Percentiles rank a stretch among this genome's conserved stretches.
These are phyloP conservation scores for Fusarium incarnatum DNA, from an alignment of 2,329 filamentous ascomycete species.

Conservation along the genomic window DNA sequence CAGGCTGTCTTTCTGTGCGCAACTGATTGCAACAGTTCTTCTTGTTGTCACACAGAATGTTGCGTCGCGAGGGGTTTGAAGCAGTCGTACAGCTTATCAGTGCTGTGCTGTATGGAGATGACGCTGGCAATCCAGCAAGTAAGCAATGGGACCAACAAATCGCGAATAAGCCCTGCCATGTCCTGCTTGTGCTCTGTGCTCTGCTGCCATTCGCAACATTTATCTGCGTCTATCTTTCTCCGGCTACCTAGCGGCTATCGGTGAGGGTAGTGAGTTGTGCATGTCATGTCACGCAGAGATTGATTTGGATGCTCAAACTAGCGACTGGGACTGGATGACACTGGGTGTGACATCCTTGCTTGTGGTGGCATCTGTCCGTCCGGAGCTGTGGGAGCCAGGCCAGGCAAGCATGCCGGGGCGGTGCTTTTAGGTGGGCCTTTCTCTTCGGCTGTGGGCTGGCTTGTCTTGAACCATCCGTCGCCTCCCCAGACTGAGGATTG, in stretches of 20 bases:
- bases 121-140: conserved; percentile 35
- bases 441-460: conserved; percentile 26
- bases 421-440: conserved; percentile 43
- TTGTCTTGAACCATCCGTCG: conserved; percentile 36
- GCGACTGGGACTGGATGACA: conserved; percentile 24
- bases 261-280: conserved; percentile 39
- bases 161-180: neutral
- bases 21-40: conserved; percentile 15
- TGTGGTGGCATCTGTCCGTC: conserved; percentile 42
- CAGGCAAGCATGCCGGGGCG: conserved; percentile 41
- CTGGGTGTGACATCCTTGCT: conserved; percentile 39
- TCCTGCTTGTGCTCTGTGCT: conserved; percentile 2
- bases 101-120: conserved; percentile 40
- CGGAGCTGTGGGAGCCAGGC: conserved; percentile 40
- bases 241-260: conserved; percentile 27
- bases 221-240: conserved; percentile 20
- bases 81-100: conserved; percentile 24
- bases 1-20: conserved; percentile 6
- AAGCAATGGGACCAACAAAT: conserved; percentile 20
- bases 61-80: conserved; percentile 29
- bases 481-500: conserved; percentile 29
- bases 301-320: conserved; percentile 27
- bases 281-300: conserved; percentile 46
- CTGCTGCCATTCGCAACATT: conserved; percentile 7
- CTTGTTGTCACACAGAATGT: conserved; percentile 13